These are phyloP conservation scores for Botrytis fragariae DNA, from an alignment of 2,329 filamentous ascomycete species.

Conservation along the genomic window DNA sequence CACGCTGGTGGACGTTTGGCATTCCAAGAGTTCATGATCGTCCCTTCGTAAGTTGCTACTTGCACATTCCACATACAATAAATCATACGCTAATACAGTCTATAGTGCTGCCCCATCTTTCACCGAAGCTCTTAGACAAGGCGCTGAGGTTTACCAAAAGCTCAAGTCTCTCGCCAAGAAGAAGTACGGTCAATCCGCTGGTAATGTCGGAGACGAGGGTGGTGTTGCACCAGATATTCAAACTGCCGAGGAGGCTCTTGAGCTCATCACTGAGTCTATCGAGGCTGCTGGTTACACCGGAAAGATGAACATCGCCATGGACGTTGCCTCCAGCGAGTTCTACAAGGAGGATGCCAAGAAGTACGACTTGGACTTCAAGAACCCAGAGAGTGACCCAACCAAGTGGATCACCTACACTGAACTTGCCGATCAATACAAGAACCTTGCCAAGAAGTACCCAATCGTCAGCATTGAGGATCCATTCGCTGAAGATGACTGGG, in stretches of 20 bases:
- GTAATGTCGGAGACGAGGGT: conserved; percentile 99
- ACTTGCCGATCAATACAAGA: conserved; percentile 87
- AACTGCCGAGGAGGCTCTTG: conserved; percentile 92
- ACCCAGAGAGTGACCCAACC: conserved; percentile 89
- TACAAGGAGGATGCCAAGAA: conserved; percentile 98
- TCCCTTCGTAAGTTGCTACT: conserved; percentile 63
- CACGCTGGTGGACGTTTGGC: conserved; percentile 95
- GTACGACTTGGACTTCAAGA: conserved; percentile 99
- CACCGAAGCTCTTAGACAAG: conserved; percentile 93
- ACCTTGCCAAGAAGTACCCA: conserved; percentile 89
- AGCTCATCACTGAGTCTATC: conserved; percentile 92
- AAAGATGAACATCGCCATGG: conserved; percentile 97
- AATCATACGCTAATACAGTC: conserved; percentile 18
- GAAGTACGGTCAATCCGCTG: conserved; percentile 98
- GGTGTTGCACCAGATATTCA: conserved; percentile 99
- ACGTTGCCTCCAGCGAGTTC: conserved; percentile 98
- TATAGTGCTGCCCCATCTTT: conserved; percentile 78
- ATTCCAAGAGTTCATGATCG: conserved; percentile 97
- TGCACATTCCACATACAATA: not conserved
- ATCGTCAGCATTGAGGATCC: conserved; percentile 99
- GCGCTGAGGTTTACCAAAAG: conserved; percentile 96
- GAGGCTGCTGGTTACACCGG: conserved; percentile 94
- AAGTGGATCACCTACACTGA: conserved; percentile 99
- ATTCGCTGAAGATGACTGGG: conserved; percentile 99
- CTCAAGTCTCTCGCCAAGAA: conserved; percentile 97